Conservation (phyloP, 768 basidiomycete genomes). For the Cyathus striatus region DNA sequence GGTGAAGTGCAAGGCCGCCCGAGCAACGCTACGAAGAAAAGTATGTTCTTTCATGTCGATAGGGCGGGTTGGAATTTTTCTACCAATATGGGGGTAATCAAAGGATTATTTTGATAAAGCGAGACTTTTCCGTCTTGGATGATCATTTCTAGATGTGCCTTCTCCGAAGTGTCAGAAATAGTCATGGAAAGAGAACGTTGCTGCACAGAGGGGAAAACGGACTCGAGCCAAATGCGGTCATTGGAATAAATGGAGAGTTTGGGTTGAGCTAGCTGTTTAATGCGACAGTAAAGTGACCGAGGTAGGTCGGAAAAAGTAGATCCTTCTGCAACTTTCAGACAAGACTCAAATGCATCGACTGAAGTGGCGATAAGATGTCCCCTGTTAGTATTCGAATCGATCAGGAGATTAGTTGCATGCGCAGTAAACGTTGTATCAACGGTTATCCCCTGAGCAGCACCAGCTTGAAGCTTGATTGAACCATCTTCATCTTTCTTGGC, state of each 20-base stretch:
- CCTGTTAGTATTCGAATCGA: conserved; percentile 1
- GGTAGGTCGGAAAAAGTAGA: conserved; percentile 7
- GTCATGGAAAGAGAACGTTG: conserved; percentile 6
- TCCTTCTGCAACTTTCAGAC: conserved; percentile 4
- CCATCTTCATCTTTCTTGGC: neutral
- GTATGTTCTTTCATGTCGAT: conserved; percentile 3
- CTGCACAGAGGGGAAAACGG: conserved; percentile 11
- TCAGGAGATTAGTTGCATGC: neutral
- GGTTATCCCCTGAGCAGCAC: conserved; percentile 1
- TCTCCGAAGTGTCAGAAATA: conserved; percentile 9
- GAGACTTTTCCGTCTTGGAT: conserved; percentile 12
- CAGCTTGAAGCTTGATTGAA: neutral
- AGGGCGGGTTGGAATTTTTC: conserved; percentile 13
- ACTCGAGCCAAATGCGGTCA: conserved; percentile 19
- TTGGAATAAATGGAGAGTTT: conserved; percentile 16
- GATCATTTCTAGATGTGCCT: conserved; percentile 15
- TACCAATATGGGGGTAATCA: conserved; percentile 13
- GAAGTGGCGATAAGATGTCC: neutral
- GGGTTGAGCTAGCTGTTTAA: conserved; percentile 9
- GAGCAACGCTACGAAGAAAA: conserved; percentile 13
- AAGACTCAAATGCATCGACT: conserved; percentile 10
- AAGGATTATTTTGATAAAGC: conserved; percentile 15
- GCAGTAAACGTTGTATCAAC: neutral
- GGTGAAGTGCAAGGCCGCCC: conserved; percentile 16
- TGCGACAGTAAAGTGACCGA: conserved; percentile 18